These are phyloP conservation scores for Colletotrichum incanum DNA, from an alignment of 2,329 filamentous ascomycete species.

Conservation along the genomic window DNA sequence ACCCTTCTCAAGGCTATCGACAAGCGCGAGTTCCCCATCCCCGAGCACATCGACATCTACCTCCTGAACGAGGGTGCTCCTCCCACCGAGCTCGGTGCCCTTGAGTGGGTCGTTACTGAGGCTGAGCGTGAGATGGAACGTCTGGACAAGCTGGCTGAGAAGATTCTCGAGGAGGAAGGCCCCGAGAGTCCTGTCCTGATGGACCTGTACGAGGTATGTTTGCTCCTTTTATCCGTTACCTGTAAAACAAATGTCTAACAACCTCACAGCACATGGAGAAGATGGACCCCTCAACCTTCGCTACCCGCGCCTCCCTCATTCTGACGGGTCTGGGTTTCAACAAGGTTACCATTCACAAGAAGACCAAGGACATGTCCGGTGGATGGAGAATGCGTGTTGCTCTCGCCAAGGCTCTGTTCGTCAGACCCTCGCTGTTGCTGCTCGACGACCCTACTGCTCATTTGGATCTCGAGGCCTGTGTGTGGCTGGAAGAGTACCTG, in stretches of 20 bases:
- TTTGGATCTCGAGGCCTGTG: conserved; percentile 98
- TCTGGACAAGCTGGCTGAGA: conserved; percentile 90
- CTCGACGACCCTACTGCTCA: conserved; percentile 99
- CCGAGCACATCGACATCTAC: conserved; percentile 98
- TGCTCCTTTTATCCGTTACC: rapidly evolving
- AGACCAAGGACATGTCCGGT: conserved; percentile 99
- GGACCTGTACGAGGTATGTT: conserved; percentile 92
- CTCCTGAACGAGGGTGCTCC: conserved; percentile 97
- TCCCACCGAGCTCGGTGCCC: conserved; percentile 87
- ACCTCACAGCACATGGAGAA: conserved; percentile 89
- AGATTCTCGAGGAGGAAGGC: conserved; percentile 91
- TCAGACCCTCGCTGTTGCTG: conserved; percentile 94
- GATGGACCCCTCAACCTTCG: conserved; percentile 98
- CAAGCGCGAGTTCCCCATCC: conserved; percentile 94
- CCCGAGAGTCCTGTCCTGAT: conserved; percentile 92
- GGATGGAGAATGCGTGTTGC: conserved; percentile 99
- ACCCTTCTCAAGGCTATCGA: conserved; percentile 97
- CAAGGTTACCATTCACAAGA: conserved; percentile 97
- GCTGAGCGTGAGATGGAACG: conserved; percentile 93
- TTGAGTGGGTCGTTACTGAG: conserved; percentile 98
- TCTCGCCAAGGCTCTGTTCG: conserved; percentile 96
- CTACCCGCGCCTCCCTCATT: conserved; percentile 95
- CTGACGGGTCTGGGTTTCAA: conserved; percentile 99
- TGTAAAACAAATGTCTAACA: conserved; percentile 29
- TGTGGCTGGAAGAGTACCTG: conserved; percentile 99